Base-by-base conservation (phyloP, 192 early-diverging fungal species). In the Coemansia sp. region DNA sequence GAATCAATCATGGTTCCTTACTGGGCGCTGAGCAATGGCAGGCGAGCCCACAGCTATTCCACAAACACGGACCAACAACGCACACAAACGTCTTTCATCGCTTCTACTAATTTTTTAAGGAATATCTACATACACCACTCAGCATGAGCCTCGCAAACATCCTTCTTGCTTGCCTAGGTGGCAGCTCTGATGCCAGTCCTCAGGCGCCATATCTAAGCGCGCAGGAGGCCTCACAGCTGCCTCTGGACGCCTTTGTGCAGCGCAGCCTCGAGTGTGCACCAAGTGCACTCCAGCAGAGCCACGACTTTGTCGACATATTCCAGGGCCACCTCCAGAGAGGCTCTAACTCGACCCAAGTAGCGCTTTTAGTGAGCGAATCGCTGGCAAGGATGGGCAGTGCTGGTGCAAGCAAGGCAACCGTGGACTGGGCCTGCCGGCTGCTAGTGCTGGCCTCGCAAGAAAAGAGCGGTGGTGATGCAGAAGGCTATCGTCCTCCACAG, bases 201-300 rank as follows among this genome's bases (percentile, higher is more conserved):
- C 73, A 75, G 45, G 64, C 74, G 36, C 74, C 83, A 3, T 77
- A 68, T n/a, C 68, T 84, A 16, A 63, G 69, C 24, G 69, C 74
- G n/a, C 62, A 84, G 5, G 73, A 80, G 59, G 83, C 83, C 9
- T 48, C 73, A 42, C 51, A 66, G 37, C 62, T 84, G 71, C 77
- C 83, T 9, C 60, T 84, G 46, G 72, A 76, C 11, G 60, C 56
- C 9, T 84, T 84, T 66, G 39, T 84, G 13, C 62, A 73, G 36
- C 83, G 74, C 60, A 77, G 71, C 53, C 53, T 84, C 18, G 74
- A 80, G 43, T 69, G 77, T 56, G 73, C 77, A 0, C 83, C 83
- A 8, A 77, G 71, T 55, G 69, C 66, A 8, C 42, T 72, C 46
- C 61, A 67, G 59, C 67, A 79, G 53, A 59, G 33, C 55, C 53